These are phyloP conservation scores for Phytophthora sojae DNA, from an alignment of 352 stramenopile genomes.

Conservation along the genomic window DNA sequence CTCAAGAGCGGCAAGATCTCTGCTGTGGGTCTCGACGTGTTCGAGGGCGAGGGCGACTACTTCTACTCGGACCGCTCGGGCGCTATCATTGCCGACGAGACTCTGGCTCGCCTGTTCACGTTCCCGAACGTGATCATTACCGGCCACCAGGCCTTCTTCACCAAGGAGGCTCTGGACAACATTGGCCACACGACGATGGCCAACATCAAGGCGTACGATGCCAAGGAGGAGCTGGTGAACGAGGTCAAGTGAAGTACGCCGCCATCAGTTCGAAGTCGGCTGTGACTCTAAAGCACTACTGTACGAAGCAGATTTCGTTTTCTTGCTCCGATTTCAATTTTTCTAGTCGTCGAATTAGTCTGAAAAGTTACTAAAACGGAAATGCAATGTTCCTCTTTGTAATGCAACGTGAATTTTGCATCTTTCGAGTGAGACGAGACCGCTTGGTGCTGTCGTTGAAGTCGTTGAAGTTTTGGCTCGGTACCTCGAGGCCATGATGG, in stretches of 20 bases:
- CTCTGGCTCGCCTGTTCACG: constrained; percentile 77
- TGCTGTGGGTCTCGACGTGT: constrained; percentile 90
- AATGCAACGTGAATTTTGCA: neutral
- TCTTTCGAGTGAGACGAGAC: neutral
- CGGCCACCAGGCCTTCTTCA: constrained; percentile 85
- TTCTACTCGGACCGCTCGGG: constrained; percentile 83
- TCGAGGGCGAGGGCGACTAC: constrained; percentile 78
- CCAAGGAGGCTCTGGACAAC: constrained; percentile 74
- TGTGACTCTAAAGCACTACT: constrained; percentile 2
- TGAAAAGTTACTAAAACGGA: constrained; percentile 7
- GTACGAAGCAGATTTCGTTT: constrained; percentile 1
- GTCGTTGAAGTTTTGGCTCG: constrained; percentile 1
- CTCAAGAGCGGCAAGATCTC: constrained; percentile 85
- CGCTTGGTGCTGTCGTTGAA: neutral
- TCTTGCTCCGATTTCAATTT: neutral
- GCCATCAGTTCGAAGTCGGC: constrained; percentile 6
- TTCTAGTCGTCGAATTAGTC: neutral
- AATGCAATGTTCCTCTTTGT: neutral
- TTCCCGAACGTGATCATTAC: constrained; percentile 88
- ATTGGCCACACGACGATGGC: constrained; percentile 79
- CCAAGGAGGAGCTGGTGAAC: constrained; percentile 57
- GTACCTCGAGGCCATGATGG: neutral
- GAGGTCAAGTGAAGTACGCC: constrained; percentile 50
- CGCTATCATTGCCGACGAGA: constrained; percentile 72
- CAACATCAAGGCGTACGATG: constrained; percentile 72